Percentiles rank a stretch among this genome's conserved stretches.
Evolutionary conservation across 2,329 filamentous ascomycete genomes (phyloP).

Genomic region (Mollisiaceae sp.): DNA sequence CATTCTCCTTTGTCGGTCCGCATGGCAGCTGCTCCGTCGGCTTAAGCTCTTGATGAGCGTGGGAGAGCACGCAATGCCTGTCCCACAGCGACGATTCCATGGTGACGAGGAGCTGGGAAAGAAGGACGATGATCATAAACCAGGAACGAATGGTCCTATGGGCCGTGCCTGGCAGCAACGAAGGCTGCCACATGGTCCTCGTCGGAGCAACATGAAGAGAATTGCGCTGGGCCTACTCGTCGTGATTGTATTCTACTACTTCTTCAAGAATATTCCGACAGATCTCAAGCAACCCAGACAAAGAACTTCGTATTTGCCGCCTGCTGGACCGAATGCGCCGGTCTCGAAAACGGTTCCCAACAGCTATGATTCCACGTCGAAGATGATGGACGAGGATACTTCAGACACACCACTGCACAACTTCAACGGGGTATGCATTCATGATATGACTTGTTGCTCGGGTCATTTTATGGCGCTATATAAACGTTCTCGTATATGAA

Average conservation of each 20-base stretch:
- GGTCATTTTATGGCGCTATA: background rate
- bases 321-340: constrained; percentile 14
- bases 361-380: constrained; percentile 16
- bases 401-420: constrained; percentile 46
- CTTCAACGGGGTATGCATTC: constrained; percentile 61
- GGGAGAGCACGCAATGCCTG: constrained; percentile 44
- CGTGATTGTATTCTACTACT: constrained; percentile 62
- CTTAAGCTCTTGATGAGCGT: constrained; percentile 37
- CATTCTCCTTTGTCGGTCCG: constrained; percentile 14
- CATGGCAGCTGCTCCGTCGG: constrained; percentile 31
- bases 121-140: constrained; percentile 65
- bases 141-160: constrained; percentile 38
- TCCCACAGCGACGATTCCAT: constrained; percentile 49
- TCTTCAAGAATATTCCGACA: constrained; percentile 67
- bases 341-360: constrained; percentile 15
- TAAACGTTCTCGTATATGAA: background rate
- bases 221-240: constrained; percentile 53
- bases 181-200: constrained; percentile 54
- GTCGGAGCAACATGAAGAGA: constrained; percentile 60
- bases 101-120: constrained; percentile 69
- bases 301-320: constrained; percentile 46
- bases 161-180: constrained; percentile 42
- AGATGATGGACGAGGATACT: constrained; percentile 25
- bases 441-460: background rate
- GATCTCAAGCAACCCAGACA: constrained; percentile 45